Evolutionary conservation across 805 yeast genomes (phyloP).

Genomic region (Candida berthetii): DNA sequence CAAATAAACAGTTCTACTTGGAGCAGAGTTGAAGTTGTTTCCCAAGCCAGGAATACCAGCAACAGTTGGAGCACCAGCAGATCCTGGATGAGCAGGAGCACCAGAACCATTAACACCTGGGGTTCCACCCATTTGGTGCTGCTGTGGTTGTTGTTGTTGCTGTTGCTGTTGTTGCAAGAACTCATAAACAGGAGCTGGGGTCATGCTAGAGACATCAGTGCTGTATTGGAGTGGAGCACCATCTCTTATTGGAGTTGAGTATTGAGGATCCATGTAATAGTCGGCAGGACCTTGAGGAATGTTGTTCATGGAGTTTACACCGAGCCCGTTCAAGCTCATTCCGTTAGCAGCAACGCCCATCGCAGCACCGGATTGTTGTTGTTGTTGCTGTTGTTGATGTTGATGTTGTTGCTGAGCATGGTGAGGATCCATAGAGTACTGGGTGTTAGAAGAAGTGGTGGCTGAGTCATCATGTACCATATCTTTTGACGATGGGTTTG

Average conservation of each 20-base stretch:
- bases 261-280: not conserved
- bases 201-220: not conserved
- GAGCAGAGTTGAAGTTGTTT: slow-evolving; percentile 36
- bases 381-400: not conserved
- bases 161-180: not conserved
- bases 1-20: slow-evolving; percentile 82
- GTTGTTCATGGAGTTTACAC: not conserved
- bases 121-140: not conserved
- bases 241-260: not conserved
- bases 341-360: not conserved
- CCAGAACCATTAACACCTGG: not conserved
- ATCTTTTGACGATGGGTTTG: not conserved
- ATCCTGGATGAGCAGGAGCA: not conserved
- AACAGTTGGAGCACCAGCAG: not conserved
- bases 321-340: not conserved
- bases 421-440: not conserved
- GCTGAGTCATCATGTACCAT: not conserved
- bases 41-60: not conserved
- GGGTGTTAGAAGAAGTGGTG: not conserved
- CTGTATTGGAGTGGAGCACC: not conserved
- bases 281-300: not conserved
- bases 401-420: not conserved
- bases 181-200: not conserved
- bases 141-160: no score
- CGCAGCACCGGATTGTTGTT: not conserved